These are phyloP conservation scores for Kernera saxatilis DNA, from an alignment of 345 rosid genomes.

Conservation along the genomic window DNA sequence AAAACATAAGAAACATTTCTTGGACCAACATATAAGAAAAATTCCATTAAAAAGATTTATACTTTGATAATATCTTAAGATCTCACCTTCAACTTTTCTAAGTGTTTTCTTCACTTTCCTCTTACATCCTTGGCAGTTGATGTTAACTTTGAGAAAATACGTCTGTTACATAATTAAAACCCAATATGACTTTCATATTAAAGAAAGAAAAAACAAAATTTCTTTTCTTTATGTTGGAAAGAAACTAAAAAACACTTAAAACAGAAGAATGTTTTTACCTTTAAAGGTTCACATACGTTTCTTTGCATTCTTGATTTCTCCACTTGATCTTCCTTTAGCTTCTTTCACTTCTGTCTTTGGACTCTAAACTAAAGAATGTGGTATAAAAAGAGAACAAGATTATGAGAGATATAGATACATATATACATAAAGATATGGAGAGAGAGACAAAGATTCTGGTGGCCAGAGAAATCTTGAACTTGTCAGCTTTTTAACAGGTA, in stretches of 20 bases:
- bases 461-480: slow-evolving; percentile 18
- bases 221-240: no score
- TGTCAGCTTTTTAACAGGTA: slow-evolving; percentile 27
- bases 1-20: background rate
- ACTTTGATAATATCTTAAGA: background rate
- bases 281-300: slow-evolving; percentile 33
- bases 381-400: slow-evolving; percentile 7
- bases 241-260: background rate
- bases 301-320: slow-evolving; percentile 34
- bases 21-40: background rate
- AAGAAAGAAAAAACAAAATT: background rate
- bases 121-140: slow-evolving; percentile 74
- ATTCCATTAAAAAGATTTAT: background rate
- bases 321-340: slow-evolving; percentile 2
- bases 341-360: slow-evolving; percentile 1
- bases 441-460: slow-evolving; percentile 31
- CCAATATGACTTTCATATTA: background rate
- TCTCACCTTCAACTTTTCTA: slow-evolving; percentile 58
- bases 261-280: slow-evolving; percentile 33
- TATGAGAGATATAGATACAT: background rate
- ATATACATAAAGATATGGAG: slow-evolving; percentile 17
- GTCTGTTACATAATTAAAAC: slow-evolving; percentile 39
- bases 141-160: slow-evolving; percentile 52
- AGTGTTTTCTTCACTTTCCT: slow-evolving; percentile 63
- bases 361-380: background rate